Conservation (phyloP, 2,329 filamentous ascomycete genomes). For the Curvularia verruculosa region DNA sequence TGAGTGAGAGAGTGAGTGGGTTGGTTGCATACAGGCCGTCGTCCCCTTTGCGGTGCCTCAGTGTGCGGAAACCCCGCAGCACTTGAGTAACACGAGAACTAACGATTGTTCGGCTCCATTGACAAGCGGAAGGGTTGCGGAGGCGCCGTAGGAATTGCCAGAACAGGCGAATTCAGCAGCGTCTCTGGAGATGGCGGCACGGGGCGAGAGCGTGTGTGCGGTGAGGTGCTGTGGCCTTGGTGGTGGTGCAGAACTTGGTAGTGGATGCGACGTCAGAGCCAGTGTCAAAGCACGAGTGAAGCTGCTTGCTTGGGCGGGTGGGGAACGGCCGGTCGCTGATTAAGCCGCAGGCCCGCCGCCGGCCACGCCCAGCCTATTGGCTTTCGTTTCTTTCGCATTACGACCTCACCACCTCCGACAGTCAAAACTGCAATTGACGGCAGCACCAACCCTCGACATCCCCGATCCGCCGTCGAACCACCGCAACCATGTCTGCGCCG, state of each 20-base stretch:
- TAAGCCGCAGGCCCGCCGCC: constrained; percentile 15
- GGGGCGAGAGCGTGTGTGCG: not conserved
- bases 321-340: constrained; percentile 14
- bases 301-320: constrained; percentile 18
- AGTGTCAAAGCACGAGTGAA: constrained; percentile 20
- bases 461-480: constrained; percentile 23
- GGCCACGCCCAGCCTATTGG: constrained; percentile 27
- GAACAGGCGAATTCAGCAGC: not conserved
- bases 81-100: constrained; percentile 50
- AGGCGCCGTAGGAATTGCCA: not conserved
- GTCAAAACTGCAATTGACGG: constrained; percentile 36
- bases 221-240: not conserved
- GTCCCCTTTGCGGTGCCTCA: constrained; percentile 48
- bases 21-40: constrained; percentile 45
- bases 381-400: constrained; percentile 28
- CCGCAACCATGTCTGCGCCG: constrained; percentile 68
- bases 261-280: constrained; percentile 23
- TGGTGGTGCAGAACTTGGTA: constrained; percentile 16
- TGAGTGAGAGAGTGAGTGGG: constrained; percentile 1
- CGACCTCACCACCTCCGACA: constrained; percentile 24
- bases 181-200: constrained; percentile 5
- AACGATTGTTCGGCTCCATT: constrained; percentile 52
- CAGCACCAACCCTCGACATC: constrained; percentile 32
- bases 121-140: constrained; percentile 31
- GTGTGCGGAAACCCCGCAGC: constrained; percentile 53